Evolutionary conservation across 352 stramenopile genomes (phyloP), one percentile per base, ranked within the genome.

Genomic region (Globisporangium uncinulatum): DNA sequence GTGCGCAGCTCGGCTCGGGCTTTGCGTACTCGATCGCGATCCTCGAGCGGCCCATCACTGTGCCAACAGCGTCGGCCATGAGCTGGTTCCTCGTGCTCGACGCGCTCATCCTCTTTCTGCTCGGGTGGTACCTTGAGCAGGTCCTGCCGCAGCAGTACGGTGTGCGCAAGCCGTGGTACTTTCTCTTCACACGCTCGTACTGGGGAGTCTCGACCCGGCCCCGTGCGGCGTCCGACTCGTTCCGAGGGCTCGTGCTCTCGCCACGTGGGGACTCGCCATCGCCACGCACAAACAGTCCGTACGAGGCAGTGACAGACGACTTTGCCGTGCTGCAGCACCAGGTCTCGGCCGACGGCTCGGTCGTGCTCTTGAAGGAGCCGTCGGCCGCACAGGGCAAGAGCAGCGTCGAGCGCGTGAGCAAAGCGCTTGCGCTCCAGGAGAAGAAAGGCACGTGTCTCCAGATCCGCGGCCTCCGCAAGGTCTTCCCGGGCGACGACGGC

Each of bases 101-200:
- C 62, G 68, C 83, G 0, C 24, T 95, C 10, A 21, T 98, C 5
- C 89, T 97, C 21, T 69, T 86, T 15, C 24, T 76, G 0, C 50
- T 98, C 1, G 92, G 83, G 4, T 96, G 80, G 76, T 98, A 98
- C 68, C 70, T 98, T 10, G 91, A 97, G 54, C 77, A 96, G 55
- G 87, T 98, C 1, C 54, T 98, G 9, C 95, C 95, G 1, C 85
- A 89, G 46, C 74, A 97, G 58, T 98, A 88, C 57, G 95, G 93
- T 8, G 78, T 94, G 14, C 63, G 63, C 8, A 83, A 91, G 51
- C 91, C 88, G 0, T 98, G 89, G 82, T 86, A 97, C 61, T 98
- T 98, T 63, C 54, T 94, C 4, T 79, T 96, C 41, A 59, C 66
- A 34, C 65, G 61, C 21, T 58, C 54, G 11, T 80, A 76, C 53